A percentile compares a stretch with the other conserved stretches of the same genome.
Conservation (phyloP, 1,139 yeast species). For the Magnusiomyces sp. region DNA sequence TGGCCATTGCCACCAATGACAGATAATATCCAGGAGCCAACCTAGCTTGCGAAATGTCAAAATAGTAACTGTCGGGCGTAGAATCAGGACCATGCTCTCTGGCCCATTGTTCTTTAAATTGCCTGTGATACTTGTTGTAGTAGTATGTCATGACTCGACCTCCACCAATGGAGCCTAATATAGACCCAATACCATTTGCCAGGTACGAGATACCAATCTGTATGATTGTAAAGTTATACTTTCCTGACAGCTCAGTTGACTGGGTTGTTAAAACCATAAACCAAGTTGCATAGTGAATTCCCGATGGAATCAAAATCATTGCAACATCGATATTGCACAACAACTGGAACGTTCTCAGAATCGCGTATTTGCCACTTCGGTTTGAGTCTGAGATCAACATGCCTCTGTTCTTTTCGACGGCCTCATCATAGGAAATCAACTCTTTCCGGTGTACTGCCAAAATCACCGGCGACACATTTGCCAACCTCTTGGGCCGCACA, state of each 20-base stretch:
- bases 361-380: slow-evolving; percentile 36
- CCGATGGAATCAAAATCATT: slow-evolving; percentile 42
- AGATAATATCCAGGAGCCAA: slow-evolving; percentile 34
- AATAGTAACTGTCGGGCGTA: slow-evolving; percentile 16
- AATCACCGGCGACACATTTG: slow-evolving; percentile 39
- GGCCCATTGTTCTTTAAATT: slow-evolving; percentile 40
- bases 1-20: slow-evolving; percentile 24
- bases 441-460: slow-evolving; percentile 1
- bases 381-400: slow-evolving; percentile 13
- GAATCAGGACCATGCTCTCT: slow-evolving; percentile 16
- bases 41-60: slow-evolving; percentile 45
- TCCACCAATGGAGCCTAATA: slow-evolving; percentile 29
- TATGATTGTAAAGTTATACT: slow-evolving; percentile 44
- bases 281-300: slow-evolving; percentile 60
- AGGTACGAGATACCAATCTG: slow-evolving; percentile 54
- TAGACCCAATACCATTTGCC: slow-evolving; percentile 34
- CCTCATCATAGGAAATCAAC: not conserved
- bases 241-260: slow-evolving; percentile 43
- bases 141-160: slow-evolving; percentile 31
- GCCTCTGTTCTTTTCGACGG: not conserved
- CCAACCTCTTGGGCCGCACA: slow-evolving; percentile 36
- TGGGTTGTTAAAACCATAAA: slow-evolving; percentile 58
- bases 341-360: slow-evolving; percentile 32
- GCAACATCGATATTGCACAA: slow-evolving; percentile 30
- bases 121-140: slow-evolving; percentile 29